Evolutionary conservation across 2,329 filamentous ascomycete genomes (phyloP), one percentile per base, ranked within the genome.

Genomic region (Massarina eburnea): DNA sequence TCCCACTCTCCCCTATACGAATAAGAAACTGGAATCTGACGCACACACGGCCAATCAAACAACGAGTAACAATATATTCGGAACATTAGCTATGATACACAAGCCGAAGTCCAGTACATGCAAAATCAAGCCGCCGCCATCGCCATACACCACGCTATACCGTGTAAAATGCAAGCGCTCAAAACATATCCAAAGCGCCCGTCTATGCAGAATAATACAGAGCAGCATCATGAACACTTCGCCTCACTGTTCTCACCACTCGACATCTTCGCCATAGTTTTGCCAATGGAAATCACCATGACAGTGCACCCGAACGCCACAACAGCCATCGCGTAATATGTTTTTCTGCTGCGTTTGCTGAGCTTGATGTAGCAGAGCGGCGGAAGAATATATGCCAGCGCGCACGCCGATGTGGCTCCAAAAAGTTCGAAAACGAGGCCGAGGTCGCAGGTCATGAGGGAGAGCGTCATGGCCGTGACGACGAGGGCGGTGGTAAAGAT

Each of bases 341-440:
- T 90, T 67, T 81, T 85, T 78, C 85, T 88, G 62, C 82, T 85
- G 57, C 84, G 76, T 46, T 84, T 91, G 57, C 89, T 92, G 49
- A 99, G 76, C 73, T 95, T 96, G 64, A 99, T 88, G 70, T 94
- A 99, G 72, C 94, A 99, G 45, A 97, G 75, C 20, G 94, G 94
- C 51, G 94, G 94, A 49, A 99, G 75, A 39, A 99, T 96, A 67
- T 97, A 99, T 0, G 94, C 94, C 69, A 99, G 80, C 6, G 90
- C 91, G 59, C 91, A 94, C 3, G 94, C 94, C 66, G 89, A 95
- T 27, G 94, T 99, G 6, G 94, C 91, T 51, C 94, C 94, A 46
- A 99, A 94, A 15, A 99, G 78, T 74, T 99, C 94, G 64, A 99
- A 96, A 1, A 99, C 92, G 35, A 89, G 83, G 41, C 94, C 94